Evolutionary conservation across 1,284 basidiomycete species (phyloP).

Genomic region (Thelephora terrestris): DNA sequence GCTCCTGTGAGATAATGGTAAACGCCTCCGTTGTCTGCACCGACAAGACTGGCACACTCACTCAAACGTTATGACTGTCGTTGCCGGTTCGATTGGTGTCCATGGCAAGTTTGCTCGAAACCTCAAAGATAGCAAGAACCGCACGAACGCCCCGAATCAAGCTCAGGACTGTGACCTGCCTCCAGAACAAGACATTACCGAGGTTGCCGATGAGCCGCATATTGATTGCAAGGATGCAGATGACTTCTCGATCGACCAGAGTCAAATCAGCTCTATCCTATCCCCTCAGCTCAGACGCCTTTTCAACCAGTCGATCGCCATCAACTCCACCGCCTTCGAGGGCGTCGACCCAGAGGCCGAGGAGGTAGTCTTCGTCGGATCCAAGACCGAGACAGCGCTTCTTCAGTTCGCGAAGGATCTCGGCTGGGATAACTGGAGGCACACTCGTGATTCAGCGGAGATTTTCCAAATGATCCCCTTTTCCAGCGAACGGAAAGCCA

Average conservation of each 20-base stretch:
- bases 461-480: constrained; percentile 92
- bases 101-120: constrained; percentile 87
- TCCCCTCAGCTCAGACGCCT: constrained; percentile 43
- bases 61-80: constrained; percentile 96
- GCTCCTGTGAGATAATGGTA: constrained; percentile 98
- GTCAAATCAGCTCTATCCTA: constrained; percentile 19
- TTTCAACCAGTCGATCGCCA: too few species aligned
- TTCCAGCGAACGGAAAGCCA: constrained; percentile 90
- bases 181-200: constrained; percentile 10
- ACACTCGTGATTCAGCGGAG: constrained; percentile 55
- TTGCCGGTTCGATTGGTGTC: constrained; percentile 90
- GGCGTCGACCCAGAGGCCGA: constrained; percentile 61
- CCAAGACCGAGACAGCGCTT: constrained; percentile 94
- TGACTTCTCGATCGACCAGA: constrained; percentile 84
- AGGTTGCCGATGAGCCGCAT: constrained; percentile 19
- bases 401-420: constrained; percentile 85
- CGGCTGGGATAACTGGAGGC: constrained; percentile 71
- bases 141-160: constrained; percentile 66
- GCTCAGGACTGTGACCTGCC: not conserved
- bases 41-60: constrained; percentile 92
- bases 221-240: constrained; percentile 31
- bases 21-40: constrained; percentile 97
- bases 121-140: constrained; percentile 64
- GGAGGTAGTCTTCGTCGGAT: constrained; percentile 74
- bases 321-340: constrained; percentile 97